phyloP scores from a whole-genome alignment of 441 rosid species.

The Viola pubescens region DNA sequence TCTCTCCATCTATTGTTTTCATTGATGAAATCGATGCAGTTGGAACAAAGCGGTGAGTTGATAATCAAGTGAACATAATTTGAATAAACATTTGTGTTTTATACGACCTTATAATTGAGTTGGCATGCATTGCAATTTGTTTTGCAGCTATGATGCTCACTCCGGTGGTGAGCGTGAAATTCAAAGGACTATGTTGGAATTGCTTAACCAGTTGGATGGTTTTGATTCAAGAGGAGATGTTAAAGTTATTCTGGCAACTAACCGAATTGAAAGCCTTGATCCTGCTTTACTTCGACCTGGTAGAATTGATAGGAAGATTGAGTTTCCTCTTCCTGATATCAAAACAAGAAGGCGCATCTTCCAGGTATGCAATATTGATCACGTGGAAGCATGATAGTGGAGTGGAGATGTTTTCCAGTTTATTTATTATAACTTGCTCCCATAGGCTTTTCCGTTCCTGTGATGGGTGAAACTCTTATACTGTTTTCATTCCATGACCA shows the following conservation, averaged over 20 bases:
- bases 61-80: neutral
- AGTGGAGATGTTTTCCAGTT: neutral
- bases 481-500: neutral
- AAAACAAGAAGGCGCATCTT: slow-evolving; percentile 91
- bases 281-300: slow-evolving; percentile 98
- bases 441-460: neutral
- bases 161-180: slow-evolving; percentile 99
- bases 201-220: slow-evolving; percentile 93
- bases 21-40: slow-evolving; percentile 94
- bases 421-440: neutral
- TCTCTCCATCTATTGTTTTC: slow-evolving; percentile 94
- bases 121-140: neutral
- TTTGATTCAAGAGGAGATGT: slow-evolving; percentile 96
- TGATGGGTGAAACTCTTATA: slow-evolving; percentile 5
- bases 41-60: slow-evolving; percentile 65
- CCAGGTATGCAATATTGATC: slow-evolving; percentile 41
- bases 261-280: slow-evolving; percentile 89
- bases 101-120: neutral
- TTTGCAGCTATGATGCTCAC: slow-evolving; percentile 77
- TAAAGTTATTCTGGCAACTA: slow-evolving; percentile 96
- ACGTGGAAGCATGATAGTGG: neutral
- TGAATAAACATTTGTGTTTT: neutral
- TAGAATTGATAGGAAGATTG: slow-evolving; percentile 88
- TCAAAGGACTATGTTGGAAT: slow-evolving; percentile 94
- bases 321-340: slow-evolving; percentile 95